A percentile compares a stretch with the other conserved stretches of the same genome.
phyloP scores from a whole-genome alignment of 768 basidiomycete genomes.

The Boletus tomentosulus region DNA sequence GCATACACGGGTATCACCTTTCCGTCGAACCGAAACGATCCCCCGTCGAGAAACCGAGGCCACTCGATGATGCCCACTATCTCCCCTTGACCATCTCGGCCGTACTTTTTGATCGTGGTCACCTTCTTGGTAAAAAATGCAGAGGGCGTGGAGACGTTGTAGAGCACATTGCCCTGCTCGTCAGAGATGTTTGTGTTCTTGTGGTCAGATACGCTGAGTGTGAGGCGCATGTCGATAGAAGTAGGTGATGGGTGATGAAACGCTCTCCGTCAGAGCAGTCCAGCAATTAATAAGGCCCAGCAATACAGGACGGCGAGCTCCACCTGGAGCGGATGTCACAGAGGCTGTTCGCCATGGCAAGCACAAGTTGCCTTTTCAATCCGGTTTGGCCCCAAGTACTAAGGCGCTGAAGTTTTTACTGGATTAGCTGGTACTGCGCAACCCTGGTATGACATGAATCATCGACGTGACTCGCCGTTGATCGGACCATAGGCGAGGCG shows the following conservation, averaged over 20 bases:
- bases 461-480: background rate
- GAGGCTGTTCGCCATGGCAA: too few relatives aligned
- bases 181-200: constrained; percentile 16
- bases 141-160: constrained; percentile 6
- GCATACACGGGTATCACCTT: background rate
- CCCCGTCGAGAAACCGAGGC: background rate
- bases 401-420: too few relatives aligned
- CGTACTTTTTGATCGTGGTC: constrained; percentile 8
- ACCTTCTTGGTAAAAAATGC: background rate
- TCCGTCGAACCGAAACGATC: constrained; percentile 4
- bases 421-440: too few relatives aligned
- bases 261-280: too few relatives aligned
- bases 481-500: too few relatives aligned
- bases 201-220: constrained; percentile 7
- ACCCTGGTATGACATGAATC: too few relatives aligned
- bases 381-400: too few relatives aligned
- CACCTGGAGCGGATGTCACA: too few relatives aligned
- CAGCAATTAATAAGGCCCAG: too few relatives aligned
- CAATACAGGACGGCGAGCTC: too few relatives aligned
- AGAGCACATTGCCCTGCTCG: constrained; percentile 2
- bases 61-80: constrained; percentile 9
- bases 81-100: background rate
- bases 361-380: too few relatives aligned
- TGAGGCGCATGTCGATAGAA: background rate
- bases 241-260: too few relatives aligned